These are phyloP conservation scores for Mucor velutinosus DNA, from an alignment of 371 early-diverging fungal species.

Conservation along the genomic window DNA sequence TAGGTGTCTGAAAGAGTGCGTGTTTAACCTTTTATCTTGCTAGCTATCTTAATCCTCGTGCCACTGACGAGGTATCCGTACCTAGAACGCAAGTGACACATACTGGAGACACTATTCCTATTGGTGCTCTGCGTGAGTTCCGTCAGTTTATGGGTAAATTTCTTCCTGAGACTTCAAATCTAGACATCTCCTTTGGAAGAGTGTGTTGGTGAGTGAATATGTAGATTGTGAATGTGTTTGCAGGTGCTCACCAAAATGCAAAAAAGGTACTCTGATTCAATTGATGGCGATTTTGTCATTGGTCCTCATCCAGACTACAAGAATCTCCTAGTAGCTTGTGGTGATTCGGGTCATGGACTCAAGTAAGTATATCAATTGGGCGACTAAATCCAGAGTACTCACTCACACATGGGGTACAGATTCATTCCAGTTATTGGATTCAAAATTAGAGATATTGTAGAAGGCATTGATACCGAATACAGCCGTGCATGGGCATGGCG, in stretches of 20 bases:
- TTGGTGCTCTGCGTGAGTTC: constrained; percentile 31
- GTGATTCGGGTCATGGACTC: constrained; percentile 56
- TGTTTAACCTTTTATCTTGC: not conserved
- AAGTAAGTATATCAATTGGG: constrained; percentile 29
- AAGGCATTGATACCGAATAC: constrained; percentile 30
- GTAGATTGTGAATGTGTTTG: not conserved
- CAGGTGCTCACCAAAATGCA: not conserved
- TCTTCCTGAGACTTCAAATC: constrained; percentile 30
- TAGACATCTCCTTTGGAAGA: constrained; percentile 36
- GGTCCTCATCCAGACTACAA: constrained; percentile 45
- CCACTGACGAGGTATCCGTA: constrained; percentile 32
- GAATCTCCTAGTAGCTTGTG: constrained; percentile 45
- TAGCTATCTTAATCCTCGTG: constrained; percentile 32
- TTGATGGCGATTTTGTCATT: constrained; percentile 49
- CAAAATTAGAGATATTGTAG: constrained; percentile 36
- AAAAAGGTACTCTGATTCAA: constrained; percentile 44
- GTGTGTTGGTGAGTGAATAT: constrained; percentile 39
- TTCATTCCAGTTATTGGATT: constrained; percentile 38
- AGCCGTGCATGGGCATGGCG: constrained; percentile 34
- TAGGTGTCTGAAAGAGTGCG: not conserved
- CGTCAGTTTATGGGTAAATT: constrained; percentile 39
- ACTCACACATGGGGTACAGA: constrained; percentile 8
- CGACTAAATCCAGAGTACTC: not conserved
- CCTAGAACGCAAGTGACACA: constrained; percentile 48
- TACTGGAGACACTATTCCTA: constrained; percentile 43